phyloP scores from a whole-genome alignment of 2,329 filamentous ascomycete genomes.

The Lachnellula hyalina region DNA sequence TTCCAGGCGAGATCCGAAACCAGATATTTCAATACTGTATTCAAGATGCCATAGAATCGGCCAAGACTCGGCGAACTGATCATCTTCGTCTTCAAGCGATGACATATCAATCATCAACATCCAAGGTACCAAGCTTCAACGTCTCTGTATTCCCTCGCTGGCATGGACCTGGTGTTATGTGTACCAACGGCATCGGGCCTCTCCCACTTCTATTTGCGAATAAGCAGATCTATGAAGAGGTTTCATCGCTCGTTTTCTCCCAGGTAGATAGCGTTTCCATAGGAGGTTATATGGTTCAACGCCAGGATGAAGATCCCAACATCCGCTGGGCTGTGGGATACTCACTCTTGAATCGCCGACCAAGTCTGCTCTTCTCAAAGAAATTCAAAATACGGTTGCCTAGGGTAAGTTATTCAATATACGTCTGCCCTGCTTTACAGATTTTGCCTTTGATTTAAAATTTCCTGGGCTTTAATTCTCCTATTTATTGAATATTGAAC shows the following conservation, averaged over 20 bases:
- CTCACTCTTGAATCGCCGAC: constrained; percentile 4
- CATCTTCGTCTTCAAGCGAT: no score
- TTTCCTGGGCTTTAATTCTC: background rate
- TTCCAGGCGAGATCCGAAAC: constrained; percentile 15
- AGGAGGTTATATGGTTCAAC: constrained; percentile 12
- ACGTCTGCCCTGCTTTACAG: background rate
- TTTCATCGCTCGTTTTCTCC: constrained; percentile 13
- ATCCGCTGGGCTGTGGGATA: constrained; percentile 9
- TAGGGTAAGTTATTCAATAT: background rate
- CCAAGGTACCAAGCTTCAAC: background rate
- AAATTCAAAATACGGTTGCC: constrained; percentile 11
- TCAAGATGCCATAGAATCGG: constrained; percentile 1
- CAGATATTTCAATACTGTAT: constrained; percentile 12
- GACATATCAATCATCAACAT: no score
- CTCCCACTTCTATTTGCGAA: constrained; percentile 15
- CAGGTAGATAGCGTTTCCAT: constrained; percentile 8
- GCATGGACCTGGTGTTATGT: constrained; percentile 1
- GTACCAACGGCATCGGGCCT: constrained; percentile 8
- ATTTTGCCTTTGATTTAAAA: background rate
- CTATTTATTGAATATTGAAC: no score
- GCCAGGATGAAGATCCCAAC: constrained; percentile 12
- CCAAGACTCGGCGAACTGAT: background rate
- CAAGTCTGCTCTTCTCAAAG: constrained; percentile 4
- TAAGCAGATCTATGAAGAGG: constrained; percentile 11
- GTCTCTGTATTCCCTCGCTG: constrained; percentile 6